Percentiles rank a stretch among this genome's conserved stretches.
Conservation (phyloP, 306 rosid species). For the Glycine latifolia region DNA sequence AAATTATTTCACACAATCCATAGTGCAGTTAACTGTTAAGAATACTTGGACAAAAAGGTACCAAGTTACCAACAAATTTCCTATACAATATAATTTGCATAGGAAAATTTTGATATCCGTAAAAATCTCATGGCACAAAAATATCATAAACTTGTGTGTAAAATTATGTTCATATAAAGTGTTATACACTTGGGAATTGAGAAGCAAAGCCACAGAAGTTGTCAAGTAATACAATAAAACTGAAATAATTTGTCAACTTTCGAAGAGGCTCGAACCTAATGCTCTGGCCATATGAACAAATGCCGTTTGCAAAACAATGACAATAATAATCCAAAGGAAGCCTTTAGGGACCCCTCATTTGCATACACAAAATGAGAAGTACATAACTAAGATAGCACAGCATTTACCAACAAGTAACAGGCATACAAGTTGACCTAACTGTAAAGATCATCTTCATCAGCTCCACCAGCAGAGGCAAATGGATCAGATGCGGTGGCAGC, state of each 20-base stretch:
- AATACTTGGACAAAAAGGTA: too few species aligned
- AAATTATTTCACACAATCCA: too few species aligned
- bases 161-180: constrained; percentile 16
- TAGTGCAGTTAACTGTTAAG: too few species aligned
- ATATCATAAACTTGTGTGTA: neutral
- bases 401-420: constrained; percentile 2
- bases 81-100: too few species aligned
- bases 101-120: too few species aligned
- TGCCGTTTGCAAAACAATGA: constrained; percentile 39
- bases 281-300: constrained; percentile 40
- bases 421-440: constrained; percentile 54
- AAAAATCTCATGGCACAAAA: neutral
- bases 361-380: constrained; percentile 39
- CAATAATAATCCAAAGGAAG: constrained; percentile 44
- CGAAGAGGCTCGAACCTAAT: constrained; percentile 6
- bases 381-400: constrained; percentile 35
- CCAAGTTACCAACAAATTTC: too few species aligned
- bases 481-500: constrained; percentile 66
- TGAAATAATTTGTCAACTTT: constrained; percentile 30
- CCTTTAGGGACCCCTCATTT: neutral
- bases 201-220: constrained; percentile 38
- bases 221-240: constrained; percentile 16
- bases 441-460: constrained; percentile 96
- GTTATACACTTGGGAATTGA: constrained; percentile 37
- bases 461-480: constrained; percentile 76